A percentile compares a stretch with the other conserved stretches of the same genome.
phyloP scores from a whole-genome alignment of 305 asterid genomes.

The Solanum aculeatissimum region DNA sequence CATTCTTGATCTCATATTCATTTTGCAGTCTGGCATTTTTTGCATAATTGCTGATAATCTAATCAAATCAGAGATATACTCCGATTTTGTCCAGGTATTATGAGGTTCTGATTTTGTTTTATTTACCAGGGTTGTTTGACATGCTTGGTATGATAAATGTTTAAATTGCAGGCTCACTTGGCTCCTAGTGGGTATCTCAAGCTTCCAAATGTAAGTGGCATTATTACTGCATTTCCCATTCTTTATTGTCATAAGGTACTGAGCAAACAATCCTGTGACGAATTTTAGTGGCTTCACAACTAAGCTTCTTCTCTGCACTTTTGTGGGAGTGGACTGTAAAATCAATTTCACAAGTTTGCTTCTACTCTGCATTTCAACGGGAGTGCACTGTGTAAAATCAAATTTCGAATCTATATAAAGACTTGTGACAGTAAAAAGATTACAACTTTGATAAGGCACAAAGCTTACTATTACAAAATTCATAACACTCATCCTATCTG shows the following conservation, averaged over 20 bases:
- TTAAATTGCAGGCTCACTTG: constrained; percentile 66
- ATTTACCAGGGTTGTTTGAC: neutral
- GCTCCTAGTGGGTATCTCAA: constrained; percentile 98
- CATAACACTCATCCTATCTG: neutral
- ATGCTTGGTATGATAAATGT: neutral
- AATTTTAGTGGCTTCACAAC: neutral
- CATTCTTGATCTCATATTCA: neutral
- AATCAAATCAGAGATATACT: constrained; percentile 63
- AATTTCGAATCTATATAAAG: neutral
- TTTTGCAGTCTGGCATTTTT: constrained; percentile 60
- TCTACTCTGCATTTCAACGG: neutral
- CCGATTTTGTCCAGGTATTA: constrained; percentile 71
- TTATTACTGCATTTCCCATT: neutral
- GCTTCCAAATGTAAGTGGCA: constrained; percentile 73
- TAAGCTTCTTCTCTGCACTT: neutral
- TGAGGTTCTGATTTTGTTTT: neutral
- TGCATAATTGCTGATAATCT: constrained; percentile 65
- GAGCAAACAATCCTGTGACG: neutral
- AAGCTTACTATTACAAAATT: neutral
- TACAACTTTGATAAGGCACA: neutral
- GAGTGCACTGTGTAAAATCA: neutral
- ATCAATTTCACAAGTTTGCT: neutral
- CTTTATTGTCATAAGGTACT: neutral
- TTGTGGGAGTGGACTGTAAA: neutral
- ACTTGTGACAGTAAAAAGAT: neutral